A percentile compares a stretch with the other conserved stretches of the same genome.
These are phyloP conservation scores for Begonia masoniana DNA, from an alignment of 306 rosid genomes.

Conservation along the genomic window DNA sequence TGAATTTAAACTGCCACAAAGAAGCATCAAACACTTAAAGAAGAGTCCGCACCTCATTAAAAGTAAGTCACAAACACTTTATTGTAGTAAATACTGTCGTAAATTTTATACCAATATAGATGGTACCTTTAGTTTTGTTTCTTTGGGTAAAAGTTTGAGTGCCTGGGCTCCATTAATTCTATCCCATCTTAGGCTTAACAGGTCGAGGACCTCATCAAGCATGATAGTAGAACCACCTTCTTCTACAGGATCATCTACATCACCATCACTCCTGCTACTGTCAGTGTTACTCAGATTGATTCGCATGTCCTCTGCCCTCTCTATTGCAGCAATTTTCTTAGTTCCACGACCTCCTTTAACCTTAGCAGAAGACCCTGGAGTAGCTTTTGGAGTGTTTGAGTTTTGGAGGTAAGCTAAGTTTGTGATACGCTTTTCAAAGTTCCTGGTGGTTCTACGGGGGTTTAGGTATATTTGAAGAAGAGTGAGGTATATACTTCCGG, in stretches of 20 bases:
- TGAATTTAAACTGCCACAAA: no score
- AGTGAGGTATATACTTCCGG: conserved; percentile 75
- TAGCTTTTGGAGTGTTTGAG: conserved; percentile 34
- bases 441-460: conserved; percentile 62
- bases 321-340: conserved; percentile 86
- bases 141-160: conserved; percentile 83
- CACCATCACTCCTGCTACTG: conserved; percentile 84
- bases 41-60: no score
- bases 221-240: conserved; percentile 56
- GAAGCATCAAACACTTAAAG: no score
- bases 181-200: conserved; percentile 88
- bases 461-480: conserved; percentile 88
- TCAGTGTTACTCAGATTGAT: conserved; percentile 60
- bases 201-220: conserved; percentile 83
- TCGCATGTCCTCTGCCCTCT: conserved; percentile 78
- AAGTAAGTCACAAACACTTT: neutral
- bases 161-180: conserved; percentile 97
- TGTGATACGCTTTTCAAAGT: conserved; percentile 68
- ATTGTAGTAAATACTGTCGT: neutral
- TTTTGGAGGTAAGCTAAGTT: conserved; percentile 50
- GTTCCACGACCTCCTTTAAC: conserved; percentile 51
- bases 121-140: conserved; percentile 82
- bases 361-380: conserved; percentile 33
- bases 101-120: conserved; percentile 8
- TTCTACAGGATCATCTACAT: conserved; percentile 56